Evolutionary conservation across 495 filamentous ascomycete genomes (phyloP), one percentile per base, ranked within the genome.

Genomic region (Rhypophila decipiens): DNA sequence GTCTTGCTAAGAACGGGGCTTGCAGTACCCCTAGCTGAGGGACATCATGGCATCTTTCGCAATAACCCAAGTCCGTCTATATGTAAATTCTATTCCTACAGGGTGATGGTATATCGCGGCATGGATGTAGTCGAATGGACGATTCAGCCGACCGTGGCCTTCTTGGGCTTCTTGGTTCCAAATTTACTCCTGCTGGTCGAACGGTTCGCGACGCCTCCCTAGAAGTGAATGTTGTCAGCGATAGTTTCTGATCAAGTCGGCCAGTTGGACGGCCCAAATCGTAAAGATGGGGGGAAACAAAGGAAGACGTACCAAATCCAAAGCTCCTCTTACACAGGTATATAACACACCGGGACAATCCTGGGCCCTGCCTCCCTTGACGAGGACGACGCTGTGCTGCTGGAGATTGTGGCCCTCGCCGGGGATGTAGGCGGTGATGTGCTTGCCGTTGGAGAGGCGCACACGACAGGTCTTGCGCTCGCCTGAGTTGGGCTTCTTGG

Each of bases 291-390:
- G n/a, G n/a, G n/a, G n/a, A n/a, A n/a, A 44, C 19, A 29, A 31
- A 48, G 35, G 41, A 27, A 18, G 37, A 77, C 88, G 60, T 73
- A 96, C 91, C 80, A 98, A 70, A 81, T 99, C 93, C 73, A 95
- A 74, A 15, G 90, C 87, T 27, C 93, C 93, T 58, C 93, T 75
- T 35, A 99, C 86, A 57, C 95, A 71, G 63, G 90, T 84, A 64
- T 99, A 99, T 57, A 89, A 85, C 70, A 99, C 93, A 79, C 93
- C 93, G 45, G 93, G 93, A 73, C 91, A 97, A 84, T 99, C 93
- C 79, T 96, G 93, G 39, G 78, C 79, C 56, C 93, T 71, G 13
- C 93, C 93, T 39, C 93, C 93, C 48, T 93, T 76, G 11, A 97
- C 90, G 50, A 96, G 72, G 42, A 98, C 93, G 24, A 98, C 93